Evolutionary conservation across 176 grass and related monocot species (phyloP).

Genomic region (Alloteropsis semialata): DNA sequence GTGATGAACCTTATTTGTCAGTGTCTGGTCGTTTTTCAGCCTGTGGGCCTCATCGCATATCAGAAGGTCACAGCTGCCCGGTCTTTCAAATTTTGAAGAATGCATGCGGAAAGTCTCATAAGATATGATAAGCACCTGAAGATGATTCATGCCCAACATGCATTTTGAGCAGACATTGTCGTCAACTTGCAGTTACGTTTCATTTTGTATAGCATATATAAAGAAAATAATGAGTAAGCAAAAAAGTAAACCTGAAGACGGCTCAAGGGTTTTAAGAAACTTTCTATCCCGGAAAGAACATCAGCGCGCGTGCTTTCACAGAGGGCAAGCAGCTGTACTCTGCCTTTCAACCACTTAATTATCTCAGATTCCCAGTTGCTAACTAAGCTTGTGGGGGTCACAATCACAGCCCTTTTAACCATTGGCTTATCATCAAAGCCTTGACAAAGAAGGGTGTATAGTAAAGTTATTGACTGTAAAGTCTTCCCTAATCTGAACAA

Average conservation of each 20-base stretch:
- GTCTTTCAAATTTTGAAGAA: slow-evolving; percentile 91
- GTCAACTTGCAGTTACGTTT: slow-evolving; percentile 15
- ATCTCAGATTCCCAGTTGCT: slow-evolving; percentile 98
- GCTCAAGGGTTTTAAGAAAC: slow-evolving; percentile 76
- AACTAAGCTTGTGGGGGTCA: slow-evolving; percentile 95
- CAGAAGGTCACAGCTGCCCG: slow-evolving; percentile 84
- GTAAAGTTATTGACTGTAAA: slow-evolving; percentile 87
- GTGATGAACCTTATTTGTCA: slow-evolving; percentile 78
- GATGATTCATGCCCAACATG: slow-evolving; percentile 22
- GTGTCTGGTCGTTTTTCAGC: slow-evolving; percentile 94
- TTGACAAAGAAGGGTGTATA: slow-evolving; percentile 82
- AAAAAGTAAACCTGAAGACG: slow-evolving; percentile 73
- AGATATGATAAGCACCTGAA: slow-evolving; percentile 94
- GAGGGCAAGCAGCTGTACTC: slow-evolving; percentile 72
- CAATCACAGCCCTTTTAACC: slow-evolving; percentile 81
- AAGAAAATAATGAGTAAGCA: slow-evolving; percentile 3
- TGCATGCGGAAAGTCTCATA: slow-evolving; percentile 99
- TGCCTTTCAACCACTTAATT: slow-evolving; percentile 83
- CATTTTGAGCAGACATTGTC: slow-evolving; percentile 21
- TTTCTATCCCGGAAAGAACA: slow-evolving; percentile 91
- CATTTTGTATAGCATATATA: slow-evolving; percentile 21
- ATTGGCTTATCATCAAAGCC: slow-evolving; percentile 93
- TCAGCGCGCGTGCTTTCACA: slow-evolving; percentile 94
- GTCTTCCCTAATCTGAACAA: slow-evolving; percentile 91
- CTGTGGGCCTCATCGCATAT: slow-evolving; percentile 98